Evolutionary conservation across 2,329 filamentous ascomycete genomes (phyloP).

Genomic region (Colletotrichum paranaense): DNA sequence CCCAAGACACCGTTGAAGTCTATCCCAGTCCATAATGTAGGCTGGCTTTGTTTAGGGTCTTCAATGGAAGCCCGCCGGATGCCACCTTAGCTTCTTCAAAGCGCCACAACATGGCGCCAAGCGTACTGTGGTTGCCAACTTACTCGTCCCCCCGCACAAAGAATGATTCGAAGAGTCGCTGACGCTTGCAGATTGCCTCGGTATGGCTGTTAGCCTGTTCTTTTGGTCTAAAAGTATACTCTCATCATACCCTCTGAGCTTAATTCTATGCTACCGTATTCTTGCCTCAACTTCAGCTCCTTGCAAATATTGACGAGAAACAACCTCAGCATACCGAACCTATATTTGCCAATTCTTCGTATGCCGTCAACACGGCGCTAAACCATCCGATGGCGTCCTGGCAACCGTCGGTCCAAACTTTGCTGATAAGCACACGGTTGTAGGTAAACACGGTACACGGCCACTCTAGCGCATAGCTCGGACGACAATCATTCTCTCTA

Average conservation of each 20-base stretch:
- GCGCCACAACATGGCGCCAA: slow-evolving; percentile 17
- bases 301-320: background rate
- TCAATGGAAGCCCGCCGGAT: background rate
- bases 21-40: too few species aligned
- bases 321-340: background rate
- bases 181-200: background rate
- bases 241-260: background rate
- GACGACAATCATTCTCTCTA: background rate
- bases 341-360: background rate
- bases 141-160: background rate
- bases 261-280: background rate
- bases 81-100: background rate
- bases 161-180: background rate
- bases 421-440: background rate
- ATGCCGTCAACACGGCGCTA: background rate
- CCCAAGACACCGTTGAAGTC: background rate
- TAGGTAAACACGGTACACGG: background rate
- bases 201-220: background rate
- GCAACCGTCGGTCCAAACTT: background rate
- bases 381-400: slow-evolving; percentile 4
- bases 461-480: slow-evolving; percentile 14
- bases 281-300: background rate
- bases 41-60: background rate
- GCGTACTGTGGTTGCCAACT: background rate
- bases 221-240: background rate